Evolutionary conservation across 2,329 filamentous ascomycete species (phyloP).

Genomic region (Fusarium fracticaudum): DNA sequence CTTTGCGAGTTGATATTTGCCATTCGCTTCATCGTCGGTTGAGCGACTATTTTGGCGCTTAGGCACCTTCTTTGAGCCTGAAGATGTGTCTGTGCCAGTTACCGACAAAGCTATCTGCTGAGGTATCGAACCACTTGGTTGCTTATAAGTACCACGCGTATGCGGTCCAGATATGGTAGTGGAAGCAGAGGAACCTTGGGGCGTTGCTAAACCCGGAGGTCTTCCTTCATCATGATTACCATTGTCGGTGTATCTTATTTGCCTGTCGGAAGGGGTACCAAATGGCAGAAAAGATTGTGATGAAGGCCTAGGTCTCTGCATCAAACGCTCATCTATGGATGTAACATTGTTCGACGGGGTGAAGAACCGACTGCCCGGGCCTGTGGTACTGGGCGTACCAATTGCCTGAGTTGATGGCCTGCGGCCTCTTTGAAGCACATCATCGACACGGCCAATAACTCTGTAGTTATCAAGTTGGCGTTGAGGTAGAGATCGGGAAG

Average conservation of each 20-base stretch:
- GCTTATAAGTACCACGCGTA: conserved; percentile 2
- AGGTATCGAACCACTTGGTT: background rate
- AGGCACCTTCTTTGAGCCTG: conserved; percentile 12
- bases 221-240: conserved; percentile 16
- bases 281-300: background rate
- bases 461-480: conserved; percentile 12
- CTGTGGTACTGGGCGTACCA: background rate
- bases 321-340: conserved; percentile 3
- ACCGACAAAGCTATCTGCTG: conserved; percentile 2
- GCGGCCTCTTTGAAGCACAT: conserved; percentile 4
- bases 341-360: background rate
- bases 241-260: conserved; percentile 4
- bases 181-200: background rate
- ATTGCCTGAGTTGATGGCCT: conserved; percentile 13
- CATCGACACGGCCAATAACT: conserved; percentile 19
- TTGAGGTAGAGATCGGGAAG: conserved; percentile 10
- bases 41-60: conserved; percentile 33
- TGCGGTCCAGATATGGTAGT: background rate
- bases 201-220: background rate
- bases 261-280: background rate
- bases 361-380: background rate
- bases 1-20: conserved; percentile 7
- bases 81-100: conserved; percentile 3
- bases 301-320: background rate
- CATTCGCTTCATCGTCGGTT: conserved; percentile 16